phyloP scores from a whole-genome alignment of 1,139 yeast genomes.

The Debaryomyces nepalensis region DNA sequence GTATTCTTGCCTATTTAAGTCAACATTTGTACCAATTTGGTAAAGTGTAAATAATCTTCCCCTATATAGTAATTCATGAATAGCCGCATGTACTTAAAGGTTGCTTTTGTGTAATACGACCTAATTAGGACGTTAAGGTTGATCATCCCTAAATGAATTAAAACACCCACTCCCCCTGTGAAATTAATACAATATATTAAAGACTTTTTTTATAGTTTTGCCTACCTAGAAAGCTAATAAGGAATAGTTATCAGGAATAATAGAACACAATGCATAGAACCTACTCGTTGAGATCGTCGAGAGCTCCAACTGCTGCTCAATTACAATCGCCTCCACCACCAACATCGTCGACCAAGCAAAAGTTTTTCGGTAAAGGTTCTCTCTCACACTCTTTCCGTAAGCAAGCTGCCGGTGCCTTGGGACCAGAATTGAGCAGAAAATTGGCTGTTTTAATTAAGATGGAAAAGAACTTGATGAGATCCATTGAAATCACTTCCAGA shows the following conservation, averaged over 20 bases:
- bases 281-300: conserved; percentile 74
- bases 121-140: conserved; percentile 6
- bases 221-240: conserved; percentile 2
- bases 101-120: conserved; percentile 11
- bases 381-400: conserved; percentile 69
- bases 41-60: conserved; percentile 5
- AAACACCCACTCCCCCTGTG: conserved; percentile 11
- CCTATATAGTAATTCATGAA: conserved; percentile 1
- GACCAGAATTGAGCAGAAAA: conserved; percentile 80
- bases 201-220: conserved; percentile 7
- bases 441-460: conserved; percentile 77
- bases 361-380: conserved; percentile 75
- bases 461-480: conserved; percentile 81
- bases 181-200: conserved; percentile 3
- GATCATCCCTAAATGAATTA: conserved; percentile 9
- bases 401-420: conserved; percentile 72
- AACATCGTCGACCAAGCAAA: conserved; percentile 67
- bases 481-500: conserved; percentile 75
- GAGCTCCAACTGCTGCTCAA: conserved; percentile 85
- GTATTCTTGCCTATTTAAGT: conserved; percentile 5
- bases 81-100: conserved; percentile 7
- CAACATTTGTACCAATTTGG: not conserved
- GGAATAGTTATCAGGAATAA: not conserved
- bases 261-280: conserved; percentile 71
- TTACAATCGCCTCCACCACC: conserved; percentile 83